phyloP scores from a whole-genome alignment of 2,329 filamentous ascomycete genomes.

The Venturia aucupariae region DNA sequence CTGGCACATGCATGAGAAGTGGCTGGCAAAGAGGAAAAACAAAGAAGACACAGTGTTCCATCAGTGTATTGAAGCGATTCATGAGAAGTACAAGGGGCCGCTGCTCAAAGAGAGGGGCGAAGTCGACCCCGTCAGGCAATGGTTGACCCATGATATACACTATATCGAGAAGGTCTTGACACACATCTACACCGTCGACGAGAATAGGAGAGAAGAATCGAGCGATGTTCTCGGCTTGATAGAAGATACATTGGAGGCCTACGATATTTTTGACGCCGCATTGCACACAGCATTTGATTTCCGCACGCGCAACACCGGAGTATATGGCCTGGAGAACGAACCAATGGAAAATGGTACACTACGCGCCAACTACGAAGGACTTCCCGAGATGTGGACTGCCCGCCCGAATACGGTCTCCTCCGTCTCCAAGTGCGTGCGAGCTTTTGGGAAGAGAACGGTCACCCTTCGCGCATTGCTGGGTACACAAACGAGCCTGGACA shows the following conservation, averaged over 20 bases:
- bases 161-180: conserved; percentile 66
- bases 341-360: conserved; percentile 41
- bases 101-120: conserved; percentile 57
- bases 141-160: conserved; percentile 61
- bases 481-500: neutral
- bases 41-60: conserved; percentile 62
- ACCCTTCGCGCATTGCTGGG: neutral
- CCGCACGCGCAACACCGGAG: conserved; percentile 55
- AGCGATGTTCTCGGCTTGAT: conserved; percentile 42
- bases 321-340: conserved; percentile 66
- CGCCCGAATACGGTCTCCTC: conserved; percentile 38
- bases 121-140: conserved; percentile 57
- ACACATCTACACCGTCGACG: conserved; percentile 70
- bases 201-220: conserved; percentile 57
- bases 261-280: conserved; percentile 60
- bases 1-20: conserved; percentile 72
- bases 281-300: conserved; percentile 60
- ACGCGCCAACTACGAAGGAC: conserved; percentile 51
- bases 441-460: neutral
- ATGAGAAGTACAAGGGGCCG: conserved; percentile 64
- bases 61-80: conserved; percentile 66
- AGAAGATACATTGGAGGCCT: conserved; percentile 53
- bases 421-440: conserved; percentile 13
- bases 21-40: conserved; percentile 30
- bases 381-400: conserved; percentile 83